Conservation (phyloP, 2,329 filamentous ascomycete species). For the Corinectria fuckeliana region DNA sequence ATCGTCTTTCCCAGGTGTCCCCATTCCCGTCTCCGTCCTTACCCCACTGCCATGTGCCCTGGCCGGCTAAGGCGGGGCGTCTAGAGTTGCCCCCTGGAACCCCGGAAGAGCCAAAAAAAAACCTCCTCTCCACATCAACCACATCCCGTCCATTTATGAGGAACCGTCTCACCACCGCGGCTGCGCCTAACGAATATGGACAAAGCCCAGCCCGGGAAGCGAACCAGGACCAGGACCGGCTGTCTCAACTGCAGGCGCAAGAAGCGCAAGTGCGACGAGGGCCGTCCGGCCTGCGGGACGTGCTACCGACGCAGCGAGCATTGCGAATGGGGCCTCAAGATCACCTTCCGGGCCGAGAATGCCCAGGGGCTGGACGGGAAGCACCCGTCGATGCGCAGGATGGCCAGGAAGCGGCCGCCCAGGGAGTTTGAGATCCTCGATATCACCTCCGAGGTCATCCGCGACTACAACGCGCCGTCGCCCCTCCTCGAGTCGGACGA, state of each 20-base stretch:
- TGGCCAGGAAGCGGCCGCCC: constrained; percentile 36
- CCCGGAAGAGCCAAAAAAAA: neutral
- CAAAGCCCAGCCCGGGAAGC: constrained; percentile 31
- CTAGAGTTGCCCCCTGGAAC: constrained; percentile 19
- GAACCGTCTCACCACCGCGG: constrained; percentile 11
- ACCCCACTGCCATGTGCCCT: neutral
- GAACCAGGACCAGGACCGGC: constrained; percentile 44
- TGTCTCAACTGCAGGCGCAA: constrained; percentile 48
- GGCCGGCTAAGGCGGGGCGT: constrained; percentile 2
- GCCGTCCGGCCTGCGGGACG: constrained; percentile 43
- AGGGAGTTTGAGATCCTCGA: constrained; percentile 47
- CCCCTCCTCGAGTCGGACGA: constrained; percentile 29
- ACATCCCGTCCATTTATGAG: neutral
- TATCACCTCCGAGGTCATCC: constrained; percentile 45
- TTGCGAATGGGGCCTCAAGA: constrained; percentile 48
- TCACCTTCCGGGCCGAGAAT: constrained; percentile 47
- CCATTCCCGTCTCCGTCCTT: neutral
- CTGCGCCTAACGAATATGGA: constrained; percentile 33
- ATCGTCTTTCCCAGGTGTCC: too few relatives aligned
- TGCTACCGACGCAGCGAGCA: constrained; percentile 41
- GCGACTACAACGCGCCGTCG: constrained; percentile 43
- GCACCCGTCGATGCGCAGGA: constrained; percentile 45
- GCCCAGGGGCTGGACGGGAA: constrained; percentile 41
- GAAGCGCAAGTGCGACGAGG: constrained; percentile 49
- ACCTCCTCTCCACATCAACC: constrained; percentile 9